Evolutionary conservation across 768 basidiomycete genomes (phyloP).

Genomic region (Tricholomella constricta): DNA sequence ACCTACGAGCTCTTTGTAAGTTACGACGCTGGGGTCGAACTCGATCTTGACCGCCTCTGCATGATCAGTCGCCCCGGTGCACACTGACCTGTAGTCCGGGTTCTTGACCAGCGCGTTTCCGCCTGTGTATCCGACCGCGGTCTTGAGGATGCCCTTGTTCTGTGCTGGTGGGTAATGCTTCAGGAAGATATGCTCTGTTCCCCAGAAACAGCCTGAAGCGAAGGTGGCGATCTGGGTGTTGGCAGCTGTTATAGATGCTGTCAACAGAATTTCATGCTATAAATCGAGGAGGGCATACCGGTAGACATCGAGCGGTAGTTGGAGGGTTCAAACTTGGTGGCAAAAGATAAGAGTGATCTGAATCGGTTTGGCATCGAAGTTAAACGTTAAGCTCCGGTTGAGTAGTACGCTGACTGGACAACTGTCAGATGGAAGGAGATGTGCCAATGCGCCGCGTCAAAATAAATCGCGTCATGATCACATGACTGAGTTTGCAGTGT

Average conservation of each 20-base stretch:
- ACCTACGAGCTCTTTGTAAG: conserved; percentile 88
- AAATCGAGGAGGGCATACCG: conserved; percentile 21
- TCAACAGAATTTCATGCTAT: background rate
- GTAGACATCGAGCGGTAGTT: conserved; percentile 44
- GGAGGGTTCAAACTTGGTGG: conserved; percentile 35
- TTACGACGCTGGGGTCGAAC: conserved; percentile 77
- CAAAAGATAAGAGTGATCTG: conserved; percentile 21
- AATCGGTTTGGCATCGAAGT: conserved; percentile 29
- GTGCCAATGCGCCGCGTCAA: conserved; percentile 29
- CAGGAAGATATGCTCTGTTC: conserved; percentile 82
- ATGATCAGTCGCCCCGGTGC: conserved; percentile 79
- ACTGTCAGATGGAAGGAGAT: background rate
- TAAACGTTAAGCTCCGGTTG: background rate
- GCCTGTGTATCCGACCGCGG: conserved; percentile 80
- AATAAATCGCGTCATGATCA: conserved; percentile 5
- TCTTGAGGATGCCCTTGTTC: conserved; percentile 75
- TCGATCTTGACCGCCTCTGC: conserved; percentile 88
- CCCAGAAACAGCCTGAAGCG: conserved; percentile 81
- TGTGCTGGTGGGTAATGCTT: conserved; percentile 73
- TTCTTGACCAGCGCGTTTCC: conserved; percentile 54
- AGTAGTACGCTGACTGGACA: background rate
- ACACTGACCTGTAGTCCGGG: conserved; percentile 77
- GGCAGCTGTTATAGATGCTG: conserved; percentile 13
- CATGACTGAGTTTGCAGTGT: too few relatives aligned
- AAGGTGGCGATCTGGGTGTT: conserved; percentile 45